These are phyloP conservation scores for Dacryopinax spathularia DNA, from an alignment of 768 basidiomycete genomes.

Conservation along the genomic window DNA sequence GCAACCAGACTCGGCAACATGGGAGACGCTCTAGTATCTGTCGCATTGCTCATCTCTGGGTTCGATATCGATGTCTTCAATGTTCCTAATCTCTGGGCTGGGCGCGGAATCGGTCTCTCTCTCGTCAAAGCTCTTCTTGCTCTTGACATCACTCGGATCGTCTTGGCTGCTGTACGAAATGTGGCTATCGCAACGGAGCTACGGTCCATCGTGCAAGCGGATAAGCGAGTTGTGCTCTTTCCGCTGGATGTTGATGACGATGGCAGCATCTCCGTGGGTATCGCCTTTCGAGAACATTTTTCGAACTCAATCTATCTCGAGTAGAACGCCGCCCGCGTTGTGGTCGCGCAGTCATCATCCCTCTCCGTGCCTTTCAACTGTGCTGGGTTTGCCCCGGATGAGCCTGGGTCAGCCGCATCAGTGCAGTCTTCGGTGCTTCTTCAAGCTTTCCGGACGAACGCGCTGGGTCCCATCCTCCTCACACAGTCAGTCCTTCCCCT, in stretches of 20 bases:
- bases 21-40: too few relatives aligned
- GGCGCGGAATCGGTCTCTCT: background rate
- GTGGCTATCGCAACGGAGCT: background rate
- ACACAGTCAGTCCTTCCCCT: background rate
- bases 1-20: too few relatives aligned
- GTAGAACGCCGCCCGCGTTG: background rate
- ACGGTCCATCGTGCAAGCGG: background rate
- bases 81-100: background rate
- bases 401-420: background rate
- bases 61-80: background rate
- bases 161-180: background rate
- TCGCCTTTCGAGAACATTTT: too few relatives aligned
- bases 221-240: background rate
- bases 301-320: too few relatives aligned
- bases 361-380: background rate
- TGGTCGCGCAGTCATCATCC: background rate
- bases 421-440: background rate
- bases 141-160: background rate
- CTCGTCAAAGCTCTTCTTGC: background rate
- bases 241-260: background rate
- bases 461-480: background rate
- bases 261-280: background rate
- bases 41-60: too few relatives aligned
- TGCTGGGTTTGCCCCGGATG: background rate
- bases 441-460: background rate